Evolutionary conservation across 805 yeast species (phyloP).

Genomic region (Lachancea lanzarotensis): DNA sequence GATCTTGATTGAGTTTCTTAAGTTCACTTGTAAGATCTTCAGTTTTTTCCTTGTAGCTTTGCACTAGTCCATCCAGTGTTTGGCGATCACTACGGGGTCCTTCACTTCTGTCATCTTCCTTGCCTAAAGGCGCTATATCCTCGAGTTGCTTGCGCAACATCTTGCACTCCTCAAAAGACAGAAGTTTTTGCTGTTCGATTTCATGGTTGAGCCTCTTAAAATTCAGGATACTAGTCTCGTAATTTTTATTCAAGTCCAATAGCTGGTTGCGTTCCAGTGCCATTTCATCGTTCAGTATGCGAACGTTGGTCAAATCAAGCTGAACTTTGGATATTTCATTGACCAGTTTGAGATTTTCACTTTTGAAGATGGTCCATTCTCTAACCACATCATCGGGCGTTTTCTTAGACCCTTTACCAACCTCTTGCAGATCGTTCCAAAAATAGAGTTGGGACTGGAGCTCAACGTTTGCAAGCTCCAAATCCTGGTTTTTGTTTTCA

Average conservation of each 20-base stretch:
- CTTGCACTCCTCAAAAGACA: slow-evolving; percentile 54
- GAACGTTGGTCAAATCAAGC: slow-evolving; percentile 22
- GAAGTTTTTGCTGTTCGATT: slow-evolving; percentile 43
- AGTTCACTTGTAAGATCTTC: slow-evolving; percentile 38
- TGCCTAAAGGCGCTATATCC: slow-evolving; percentile 35
- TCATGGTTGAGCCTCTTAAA: slow-evolving; percentile 35
- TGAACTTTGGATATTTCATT: slow-evolving; percentile 28
- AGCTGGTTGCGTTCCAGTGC: slow-evolving; percentile 37
- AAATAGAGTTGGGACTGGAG: slow-evolving; percentile 43
- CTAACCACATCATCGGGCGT: slow-evolving; percentile 35
- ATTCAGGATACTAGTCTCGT: slow-evolving; percentile 24
- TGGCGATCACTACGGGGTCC: slow-evolving; percentile 16
- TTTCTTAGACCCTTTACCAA: slow-evolving; percentile 14
- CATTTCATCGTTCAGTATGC: slow-evolving; percentile 29
- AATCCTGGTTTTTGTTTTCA: slow-evolving; percentile 40
- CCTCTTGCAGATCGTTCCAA: slow-evolving; percentile 39
- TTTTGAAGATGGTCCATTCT: slow-evolving; percentile 36
- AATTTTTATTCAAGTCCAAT: slow-evolving; percentile 24
- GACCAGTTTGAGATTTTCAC: slow-evolving; percentile 34
- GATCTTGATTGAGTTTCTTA: slow-evolving; percentile 27
- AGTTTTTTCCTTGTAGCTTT: slow-evolving; percentile 49
- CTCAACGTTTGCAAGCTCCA: slow-evolving; percentile 45
- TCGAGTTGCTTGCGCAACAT: slow-evolving; percentile 52
- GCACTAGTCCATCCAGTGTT: slow-evolving; percentile 37
- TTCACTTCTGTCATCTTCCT: slow-evolving; percentile 13